A percentile compares a stretch with the other conserved stretches of the same genome.
Evolutionary conservation across 257 asterid genomes (phyloP).

Genomic region (Solanum bukasovii): DNA sequence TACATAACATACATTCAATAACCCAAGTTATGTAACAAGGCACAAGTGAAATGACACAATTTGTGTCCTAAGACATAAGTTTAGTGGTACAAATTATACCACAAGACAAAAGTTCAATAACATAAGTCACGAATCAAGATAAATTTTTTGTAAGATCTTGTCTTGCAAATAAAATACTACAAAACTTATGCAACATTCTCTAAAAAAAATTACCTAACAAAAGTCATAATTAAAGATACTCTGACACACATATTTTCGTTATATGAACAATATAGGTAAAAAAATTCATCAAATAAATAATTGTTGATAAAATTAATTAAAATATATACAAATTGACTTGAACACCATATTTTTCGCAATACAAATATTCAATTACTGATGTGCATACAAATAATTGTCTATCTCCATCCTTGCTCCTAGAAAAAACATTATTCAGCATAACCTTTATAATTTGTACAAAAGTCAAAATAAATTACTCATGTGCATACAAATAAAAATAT

Average conservation of each 20-base stretch:
- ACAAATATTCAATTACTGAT: too few species aligned
- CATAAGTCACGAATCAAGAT: neutral
- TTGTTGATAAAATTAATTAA: neutral
- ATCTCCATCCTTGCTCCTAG: neutral
- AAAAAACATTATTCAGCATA: neutral
- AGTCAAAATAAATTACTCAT: neutral
- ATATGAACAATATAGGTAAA: neutral
- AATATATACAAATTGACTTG: neutral
- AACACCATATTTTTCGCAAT: neutral
- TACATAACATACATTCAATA: neutral
- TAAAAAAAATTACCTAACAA: accelerated
- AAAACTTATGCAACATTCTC: neutral
- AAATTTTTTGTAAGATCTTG: neutral
- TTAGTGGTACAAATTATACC: neutral
- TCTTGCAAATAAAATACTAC: neutral
- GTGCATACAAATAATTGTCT: neutral
- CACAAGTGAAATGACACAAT: too few species aligned
- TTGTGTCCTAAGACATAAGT: neutral
- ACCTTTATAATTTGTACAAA: neutral
- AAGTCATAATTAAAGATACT: neutral
- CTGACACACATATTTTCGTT: neutral
- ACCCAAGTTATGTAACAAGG: too few species aligned
- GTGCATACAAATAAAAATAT: neutral
- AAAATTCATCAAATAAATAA: neutral
- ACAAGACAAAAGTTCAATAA: neutral